Evolutionary conservation across 2,329 filamentous ascomycete genomes (phyloP).

Genomic region (Hymenotorrendiella dingleyae): DNA sequence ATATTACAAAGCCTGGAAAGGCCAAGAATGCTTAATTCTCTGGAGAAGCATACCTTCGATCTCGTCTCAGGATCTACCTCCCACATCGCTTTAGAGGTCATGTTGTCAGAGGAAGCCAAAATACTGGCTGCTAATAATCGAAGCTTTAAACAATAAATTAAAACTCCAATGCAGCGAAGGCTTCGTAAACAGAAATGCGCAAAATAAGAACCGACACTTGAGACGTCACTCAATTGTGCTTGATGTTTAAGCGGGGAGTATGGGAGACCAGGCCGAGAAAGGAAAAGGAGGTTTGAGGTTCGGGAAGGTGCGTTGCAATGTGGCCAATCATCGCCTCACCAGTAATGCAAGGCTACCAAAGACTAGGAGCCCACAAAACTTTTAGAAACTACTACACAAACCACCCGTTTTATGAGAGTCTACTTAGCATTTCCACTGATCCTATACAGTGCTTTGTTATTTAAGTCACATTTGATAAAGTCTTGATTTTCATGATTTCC

Average conservation of each 20-base stretch:
- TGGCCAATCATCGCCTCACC: not conserved
- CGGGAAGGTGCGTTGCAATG: not conserved
- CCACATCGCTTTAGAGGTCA: constrained; percentile 82
- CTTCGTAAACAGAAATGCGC: too few species aligned
- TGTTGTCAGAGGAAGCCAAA: too few species aligned
- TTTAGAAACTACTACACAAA: constrained; percentile 2
- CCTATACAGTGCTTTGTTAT: too few species aligned
- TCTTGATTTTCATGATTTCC: too few species aligned
- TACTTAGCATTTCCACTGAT: too few species aligned
- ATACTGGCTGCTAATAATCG: too few species aligned
- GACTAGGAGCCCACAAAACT: too few species aligned
- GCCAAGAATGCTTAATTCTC: not conserved
- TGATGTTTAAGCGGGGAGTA: constrained; percentile 2
- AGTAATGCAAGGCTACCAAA: not conserved
- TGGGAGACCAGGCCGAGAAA: constrained; percentile 2
- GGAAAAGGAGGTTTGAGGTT: constrained; percentile 1
- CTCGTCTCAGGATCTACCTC: constrained; percentile 97
- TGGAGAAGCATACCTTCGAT: constrained; percentile 65
- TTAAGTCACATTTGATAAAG: too few species aligned
- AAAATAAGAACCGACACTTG: too few species aligned
- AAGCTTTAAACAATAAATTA: too few species aligned
- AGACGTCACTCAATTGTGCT: not conserved
- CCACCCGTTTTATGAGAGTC: too few species aligned
- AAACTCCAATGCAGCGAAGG: too few species aligned
- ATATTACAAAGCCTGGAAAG: constrained; percentile 1